phyloP scores from a whole-genome alignment of 192 early-diverging fungal species.

The Neocallimastix lanati region DNA sequence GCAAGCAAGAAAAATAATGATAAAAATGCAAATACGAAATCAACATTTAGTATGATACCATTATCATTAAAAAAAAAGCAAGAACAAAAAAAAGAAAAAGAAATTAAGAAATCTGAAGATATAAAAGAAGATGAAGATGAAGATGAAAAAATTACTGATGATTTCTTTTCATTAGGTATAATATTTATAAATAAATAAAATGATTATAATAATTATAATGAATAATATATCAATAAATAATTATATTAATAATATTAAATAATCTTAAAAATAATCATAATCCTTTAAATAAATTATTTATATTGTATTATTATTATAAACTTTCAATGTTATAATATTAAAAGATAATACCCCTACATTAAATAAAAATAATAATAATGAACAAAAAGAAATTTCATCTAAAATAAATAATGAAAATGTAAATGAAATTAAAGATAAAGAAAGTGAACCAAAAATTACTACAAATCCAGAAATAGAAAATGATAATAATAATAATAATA shows the following conservation, averaged over 20 bases:
- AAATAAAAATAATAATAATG: not conserved
- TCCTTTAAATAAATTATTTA: too few species aligned
- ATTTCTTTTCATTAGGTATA: not conserved
- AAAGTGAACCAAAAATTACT: not conserved
- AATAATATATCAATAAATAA: too few species aligned
- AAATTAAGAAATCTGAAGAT: not conserved
- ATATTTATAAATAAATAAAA: too few species aligned
- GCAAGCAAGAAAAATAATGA: not conserved
- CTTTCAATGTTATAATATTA: too few species aligned
- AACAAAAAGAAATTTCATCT: not conserved
- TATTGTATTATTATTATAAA: too few species aligned
- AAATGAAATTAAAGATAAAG: not conserved
- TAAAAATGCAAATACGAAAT: not conserved
- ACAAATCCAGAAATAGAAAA: not conserved
- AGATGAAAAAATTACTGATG: not conserved
- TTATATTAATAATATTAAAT: too few species aligned
- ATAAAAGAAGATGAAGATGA: not conserved
- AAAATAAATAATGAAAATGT: too few species aligned
- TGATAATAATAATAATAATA: not conserved
- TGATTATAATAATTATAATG: too few species aligned
- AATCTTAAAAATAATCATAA: too few species aligned
- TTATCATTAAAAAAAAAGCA: not conserved
- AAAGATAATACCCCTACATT: not conserved
- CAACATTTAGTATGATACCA: not conserved
- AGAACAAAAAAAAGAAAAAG: not conserved